These are phyloP conservation scores for Lithohypha guttulata DNA, from an alignment of 2,329 filamentous ascomycete species.

Conservation along the genomic window DNA sequence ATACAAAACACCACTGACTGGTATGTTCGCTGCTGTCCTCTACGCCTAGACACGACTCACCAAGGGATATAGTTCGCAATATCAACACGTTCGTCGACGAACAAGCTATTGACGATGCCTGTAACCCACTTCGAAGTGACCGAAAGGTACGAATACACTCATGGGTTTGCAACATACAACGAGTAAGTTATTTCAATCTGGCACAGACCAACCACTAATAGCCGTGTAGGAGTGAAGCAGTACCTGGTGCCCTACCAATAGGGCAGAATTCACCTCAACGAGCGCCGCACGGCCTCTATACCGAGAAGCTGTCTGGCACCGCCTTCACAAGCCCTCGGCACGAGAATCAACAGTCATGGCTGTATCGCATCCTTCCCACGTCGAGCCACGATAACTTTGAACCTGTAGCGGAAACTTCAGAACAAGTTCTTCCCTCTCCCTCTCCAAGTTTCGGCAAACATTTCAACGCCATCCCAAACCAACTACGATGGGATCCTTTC, in stretches of 20 bases:
- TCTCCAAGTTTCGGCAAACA: slow-evolving; percentile 45
- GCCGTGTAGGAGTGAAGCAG: slow-evolving; percentile 57
- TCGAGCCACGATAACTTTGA: slow-evolving; percentile 46
- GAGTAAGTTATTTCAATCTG: slow-evolving; percentile 45
- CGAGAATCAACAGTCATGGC: slow-evolving; percentile 61
- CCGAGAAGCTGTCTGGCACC: slow-evolving; percentile 66
- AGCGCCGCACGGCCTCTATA: slow-evolving; percentile 65
- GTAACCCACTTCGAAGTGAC: slow-evolving; percentile 51
- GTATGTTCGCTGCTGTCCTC: slow-evolving; percentile 9
- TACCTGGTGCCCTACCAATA: slow-evolving; percentile 61
- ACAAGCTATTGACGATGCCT: slow-evolving; percentile 43
- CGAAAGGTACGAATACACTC: slow-evolving; percentile 66
- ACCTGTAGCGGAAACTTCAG: slow-evolving; percentile 35
- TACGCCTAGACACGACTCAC: background rate
- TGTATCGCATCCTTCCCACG: slow-evolving; percentile 59
- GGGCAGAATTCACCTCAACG: slow-evolving; percentile 76
- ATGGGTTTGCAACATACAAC: slow-evolving; percentile 66
- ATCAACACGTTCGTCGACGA: slow-evolving; percentile 22
- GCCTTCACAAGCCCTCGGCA: slow-evolving; percentile 59
- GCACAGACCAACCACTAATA: slow-evolving; percentile 5
- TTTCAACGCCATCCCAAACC: slow-evolving; percentile 67
- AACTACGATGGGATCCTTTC: slow-evolving; percentile 70
- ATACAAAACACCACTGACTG: slow-evolving; percentile 23
- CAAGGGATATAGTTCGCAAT: slow-evolving; percentile 17
- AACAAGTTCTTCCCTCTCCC: slow-evolving; percentile 34